Conservation (phyloP, 768 basidiomycete genomes). For the Boletus sp. region DNA sequence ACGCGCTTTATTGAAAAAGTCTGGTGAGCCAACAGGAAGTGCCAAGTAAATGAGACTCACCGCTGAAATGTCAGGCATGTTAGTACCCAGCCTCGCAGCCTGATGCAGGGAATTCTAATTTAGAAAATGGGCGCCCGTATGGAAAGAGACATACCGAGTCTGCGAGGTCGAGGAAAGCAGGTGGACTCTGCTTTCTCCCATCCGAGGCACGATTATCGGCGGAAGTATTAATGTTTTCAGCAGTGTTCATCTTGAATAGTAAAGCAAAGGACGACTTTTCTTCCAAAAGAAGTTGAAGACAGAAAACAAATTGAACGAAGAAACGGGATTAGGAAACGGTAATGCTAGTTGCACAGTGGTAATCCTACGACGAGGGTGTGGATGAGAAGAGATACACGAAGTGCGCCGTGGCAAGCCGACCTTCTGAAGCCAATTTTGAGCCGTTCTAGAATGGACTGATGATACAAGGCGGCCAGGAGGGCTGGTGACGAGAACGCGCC, state of each 20-base stretch:
- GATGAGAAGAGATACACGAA: constrained; percentile 26
- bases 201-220: constrained; percentile 69
- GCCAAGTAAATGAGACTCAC: constrained; percentile 43
- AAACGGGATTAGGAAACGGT: constrained; percentile 50
- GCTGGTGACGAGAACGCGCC: constrained; percentile 31
- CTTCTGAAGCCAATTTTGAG: constrained; percentile 69
- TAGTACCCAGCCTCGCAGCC: constrained; percentile 82
- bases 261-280: constrained; percentile 48
- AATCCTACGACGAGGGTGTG: constrained; percentile 39
- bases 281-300: constrained; percentile 46
- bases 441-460: constrained; percentile 76
- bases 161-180: constrained; percentile 90
- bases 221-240: constrained; percentile 69
- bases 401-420: constrained; percentile 29
- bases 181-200: constrained; percentile 81
- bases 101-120: constrained; percentile 26
- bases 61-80: constrained; percentile 82
- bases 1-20: constrained; percentile 54
- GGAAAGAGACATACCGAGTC: constrained; percentile 67
- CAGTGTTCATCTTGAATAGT: constrained; percentile 61
- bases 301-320: constrained; percentile 50
- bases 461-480: constrained; percentile 68
- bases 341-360: constrained; percentile 65
- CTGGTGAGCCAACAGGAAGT: constrained; percentile 1
- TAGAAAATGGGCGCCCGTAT: constrained; percentile 5